Evolutionary conservation across 441 rosid species (phyloP), one percentile per base, ranked within the genome.

Genomic region (Pelargonium myrrhifolium): DNA sequence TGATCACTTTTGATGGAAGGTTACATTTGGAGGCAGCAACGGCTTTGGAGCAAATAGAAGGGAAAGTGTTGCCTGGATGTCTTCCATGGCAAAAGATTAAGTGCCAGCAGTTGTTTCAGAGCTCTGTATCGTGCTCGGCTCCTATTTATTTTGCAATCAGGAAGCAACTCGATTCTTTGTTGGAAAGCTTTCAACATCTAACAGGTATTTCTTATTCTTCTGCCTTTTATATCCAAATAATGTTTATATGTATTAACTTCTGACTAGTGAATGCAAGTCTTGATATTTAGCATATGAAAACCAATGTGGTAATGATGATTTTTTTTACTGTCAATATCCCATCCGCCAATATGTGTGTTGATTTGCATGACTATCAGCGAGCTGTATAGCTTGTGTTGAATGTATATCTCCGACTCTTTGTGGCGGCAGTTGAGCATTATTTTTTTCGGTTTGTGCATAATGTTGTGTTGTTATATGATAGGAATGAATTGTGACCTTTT

Each of bases 11-110:
- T 45, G 96, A 87, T 75, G 89, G 90, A 71, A 80, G 89, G 74
- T 73, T 86, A 60, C 96, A 87, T 77, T 77, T 89, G 82, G 89
- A 87, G 80, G 93, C 93, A 65, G 89, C 90, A 56, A 84, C 76
- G 81, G 96, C 93, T 70, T 75, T 89, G 85, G 83, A 87, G 81
- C 88, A 84, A 72, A 68, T 89, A 61, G 81, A 82, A 67, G 90
- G 90, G 64, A 79, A 79, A 68, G 87, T 80, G 35, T 66, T 86
- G 70, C 85, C 86, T 68, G 92, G 87, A 69, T 82, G 79, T 66
- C 76, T 75, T 60, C 68, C 85, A 7, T 86, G 96, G 96, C 93
- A 89, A 78, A 86, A 85, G 76, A 77, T 87, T 64, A 78, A 69
- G 66, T 87, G 89, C 71, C 85, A 85, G 79, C 91, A 78, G 70